A percentile compares a stretch with the other conserved stretches of the same genome.
Conservation (phyloP, 345 rosid species). For the Iberis pinnata region DNA sequence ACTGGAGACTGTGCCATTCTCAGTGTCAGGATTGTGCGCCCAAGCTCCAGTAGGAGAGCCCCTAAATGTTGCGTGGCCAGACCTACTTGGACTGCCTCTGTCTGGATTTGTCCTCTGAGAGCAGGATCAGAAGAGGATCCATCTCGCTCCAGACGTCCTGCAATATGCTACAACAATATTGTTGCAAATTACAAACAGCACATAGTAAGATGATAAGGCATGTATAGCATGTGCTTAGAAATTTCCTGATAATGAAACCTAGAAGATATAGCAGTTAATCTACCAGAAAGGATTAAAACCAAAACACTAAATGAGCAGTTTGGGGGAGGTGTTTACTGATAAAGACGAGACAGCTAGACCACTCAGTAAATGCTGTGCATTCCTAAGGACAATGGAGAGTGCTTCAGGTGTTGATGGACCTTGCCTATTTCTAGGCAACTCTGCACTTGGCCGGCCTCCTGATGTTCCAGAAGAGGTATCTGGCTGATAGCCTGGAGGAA, state of each 20-base stretch:
- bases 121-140: conserved; percentile 58
- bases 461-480: conserved; percentile 36
- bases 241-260: not conserved
- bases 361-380: conserved; percentile 56
- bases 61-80: conserved; percentile 82
- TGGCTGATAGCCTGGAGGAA: conserved; percentile 47
- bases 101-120: conserved; percentile 62
- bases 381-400: conserved; percentile 51
- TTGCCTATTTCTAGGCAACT: conserved; percentile 41
- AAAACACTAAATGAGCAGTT: not conserved
- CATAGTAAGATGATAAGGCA: conserved; percentile 37
- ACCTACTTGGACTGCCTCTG: conserved; percentile 66
- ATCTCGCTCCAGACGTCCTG: conserved; percentile 72
- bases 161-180: conserved; percentile 71
- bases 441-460: conserved; percentile 35
- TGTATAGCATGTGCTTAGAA: not conserved
- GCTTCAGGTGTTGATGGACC: conserved; percentile 67
- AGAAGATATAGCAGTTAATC: not conserved
- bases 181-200: conserved; percentile 42
- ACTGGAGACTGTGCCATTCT: conserved; percentile 83
- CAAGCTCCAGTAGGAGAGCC: conserved; percentile 89
- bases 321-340: conserved; percentile 44
- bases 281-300: not conserved
- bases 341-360: conserved; percentile 48
- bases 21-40: conserved; percentile 73